Percentiles rank a stretch among this genome's conserved stretches.
Conservation (phyloP, 768 basidiomycete genomes). For the Suillus sp. region DNA sequence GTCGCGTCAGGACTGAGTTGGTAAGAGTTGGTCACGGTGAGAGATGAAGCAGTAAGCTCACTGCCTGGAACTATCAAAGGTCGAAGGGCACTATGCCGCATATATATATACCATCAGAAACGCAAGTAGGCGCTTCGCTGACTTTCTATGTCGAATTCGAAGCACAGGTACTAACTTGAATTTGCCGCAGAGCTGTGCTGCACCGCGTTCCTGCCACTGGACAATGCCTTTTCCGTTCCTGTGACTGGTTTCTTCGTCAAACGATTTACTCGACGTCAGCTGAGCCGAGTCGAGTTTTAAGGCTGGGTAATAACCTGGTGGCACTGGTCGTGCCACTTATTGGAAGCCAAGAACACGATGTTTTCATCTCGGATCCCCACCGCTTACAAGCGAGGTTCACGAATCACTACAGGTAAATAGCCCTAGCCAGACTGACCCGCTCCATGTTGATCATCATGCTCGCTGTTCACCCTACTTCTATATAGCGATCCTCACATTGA, state of each 20-base stretch:
- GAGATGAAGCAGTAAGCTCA: constrained; percentile 3
- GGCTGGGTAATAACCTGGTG: constrained; percentile 4
- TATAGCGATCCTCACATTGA: not conserved
- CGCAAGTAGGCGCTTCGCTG: not conserved
- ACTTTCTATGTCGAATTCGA: constrained; percentile 7
- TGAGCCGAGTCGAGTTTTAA: not conserved
- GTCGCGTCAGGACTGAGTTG: not conserved
- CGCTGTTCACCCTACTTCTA: not conserved
- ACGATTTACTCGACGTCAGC: not conserved
- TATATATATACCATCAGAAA: constrained; percentile 2
- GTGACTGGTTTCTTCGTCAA: not conserved
- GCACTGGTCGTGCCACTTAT: not conserved
- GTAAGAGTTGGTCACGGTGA: constrained; percentile 6
- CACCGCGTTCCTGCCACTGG: not conserved
- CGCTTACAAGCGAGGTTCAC: constrained; percentile 2
- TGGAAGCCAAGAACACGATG: constrained; percentile 1
- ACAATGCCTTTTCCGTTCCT: not conserved
- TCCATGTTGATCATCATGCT: not conserved
- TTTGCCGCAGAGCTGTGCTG: constrained; percentile 5
- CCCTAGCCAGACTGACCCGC: not conserved
- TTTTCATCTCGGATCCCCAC: constrained; percentile 8
- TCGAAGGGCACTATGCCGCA: not conserved
- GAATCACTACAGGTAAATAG: constrained; percentile 2
- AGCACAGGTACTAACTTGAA: not conserved
- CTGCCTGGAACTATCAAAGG: constrained; percentile 1